These are phyloP conservation scores for Miamiensis avidus DNA, from an alignment of 169 alveolate species.

Conservation along the genomic window DNA sequence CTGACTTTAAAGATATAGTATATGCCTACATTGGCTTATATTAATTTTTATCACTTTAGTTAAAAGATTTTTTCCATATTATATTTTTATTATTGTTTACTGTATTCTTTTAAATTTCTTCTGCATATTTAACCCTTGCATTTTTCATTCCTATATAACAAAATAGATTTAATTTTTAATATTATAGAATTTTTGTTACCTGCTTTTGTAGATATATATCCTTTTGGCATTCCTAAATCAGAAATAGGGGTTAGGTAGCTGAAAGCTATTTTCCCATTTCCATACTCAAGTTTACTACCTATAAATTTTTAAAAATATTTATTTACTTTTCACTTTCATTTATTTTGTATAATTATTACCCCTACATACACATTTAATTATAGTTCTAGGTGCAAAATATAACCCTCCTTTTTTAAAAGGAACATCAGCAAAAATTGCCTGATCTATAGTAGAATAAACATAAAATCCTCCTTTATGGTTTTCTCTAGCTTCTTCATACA, in stretches of 20 bases:
- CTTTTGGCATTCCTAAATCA: conserved; percentile 66
- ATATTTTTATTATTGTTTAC: not conserved
- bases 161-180: no score
- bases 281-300: conserved; percentile 23
- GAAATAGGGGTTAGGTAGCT: conserved; percentile 44
- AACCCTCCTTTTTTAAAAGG: conserved; percentile 54
- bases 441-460: conserved; percentile 50
- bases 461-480: conserved; percentile 64
- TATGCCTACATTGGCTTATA: not conserved
- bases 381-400: conserved; percentile 61
- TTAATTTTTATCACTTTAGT: no score
- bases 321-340: not conserved
- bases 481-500: conserved; percentile 34
- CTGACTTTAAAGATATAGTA: not conserved
- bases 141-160: not conserved
- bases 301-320: no score
- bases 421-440: conserved; percentile 65
- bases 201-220: conserved; percentile 52
- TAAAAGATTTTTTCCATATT: no score
- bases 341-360: conserved; percentile 31
- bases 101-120: not conserved
- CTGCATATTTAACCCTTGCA: not conserved
- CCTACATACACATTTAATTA: conserved; percentile 54
- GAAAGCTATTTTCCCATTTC: conserved; percentile 55
- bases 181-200: not conserved